These are phyloP conservation scores for Cardiospermum halicacabum DNA, from an alignment of 345 rosid species.

Conservation along the genomic window DNA sequence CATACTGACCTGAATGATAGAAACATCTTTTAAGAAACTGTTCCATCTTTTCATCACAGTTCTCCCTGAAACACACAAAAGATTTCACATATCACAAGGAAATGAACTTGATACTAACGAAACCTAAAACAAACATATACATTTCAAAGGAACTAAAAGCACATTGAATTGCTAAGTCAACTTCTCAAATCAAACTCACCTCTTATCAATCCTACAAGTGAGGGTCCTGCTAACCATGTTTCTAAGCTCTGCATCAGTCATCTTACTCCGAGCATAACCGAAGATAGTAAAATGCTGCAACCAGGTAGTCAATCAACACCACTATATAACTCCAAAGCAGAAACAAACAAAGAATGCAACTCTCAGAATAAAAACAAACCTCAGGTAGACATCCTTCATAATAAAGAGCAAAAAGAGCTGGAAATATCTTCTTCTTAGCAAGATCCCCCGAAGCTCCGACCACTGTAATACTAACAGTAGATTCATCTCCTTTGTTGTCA, in stretches of 20 bases:
- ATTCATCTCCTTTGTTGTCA: slow-evolving; percentile 41
- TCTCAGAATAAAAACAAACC: slow-evolving; percentile 37
- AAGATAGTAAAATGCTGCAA: slow-evolving; percentile 83
- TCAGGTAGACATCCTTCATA: slow-evolving; percentile 91
- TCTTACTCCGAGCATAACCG: slow-evolving; percentile 97
- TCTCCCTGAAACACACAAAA: slow-evolving; percentile 56
- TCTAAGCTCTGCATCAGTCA: slow-evolving; percentile 91
- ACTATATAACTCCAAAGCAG: not conserved
- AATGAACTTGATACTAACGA: slow-evolving; percentile 1
- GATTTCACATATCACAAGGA: slow-evolving; percentile 10
- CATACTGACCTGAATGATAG: slow-evolving; percentile 97
- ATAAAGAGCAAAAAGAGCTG: slow-evolving; percentile 96
- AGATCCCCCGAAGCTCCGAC: slow-evolving; percentile 99
- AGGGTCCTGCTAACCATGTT: slow-evolving; percentile 94
- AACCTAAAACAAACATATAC: not conserved
- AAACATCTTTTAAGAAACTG: slow-evolving; percentile 92
- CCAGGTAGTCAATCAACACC: slow-evolving; percentile 15
- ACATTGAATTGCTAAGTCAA: not conserved
- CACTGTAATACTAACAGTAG: slow-evolving; percentile 83
- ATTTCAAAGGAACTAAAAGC: not conserved
- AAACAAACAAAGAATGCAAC: not conserved
- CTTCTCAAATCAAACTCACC: slow-evolving; percentile 34
- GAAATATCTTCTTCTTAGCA: slow-evolving; percentile 98
- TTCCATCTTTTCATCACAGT: slow-evolving; percentile 91
- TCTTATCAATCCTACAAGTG: slow-evolving; percentile 94